Base-by-base conservation (phyloP, 768 basidiomycete species). In the Coprinopsis sp. region DNA sequence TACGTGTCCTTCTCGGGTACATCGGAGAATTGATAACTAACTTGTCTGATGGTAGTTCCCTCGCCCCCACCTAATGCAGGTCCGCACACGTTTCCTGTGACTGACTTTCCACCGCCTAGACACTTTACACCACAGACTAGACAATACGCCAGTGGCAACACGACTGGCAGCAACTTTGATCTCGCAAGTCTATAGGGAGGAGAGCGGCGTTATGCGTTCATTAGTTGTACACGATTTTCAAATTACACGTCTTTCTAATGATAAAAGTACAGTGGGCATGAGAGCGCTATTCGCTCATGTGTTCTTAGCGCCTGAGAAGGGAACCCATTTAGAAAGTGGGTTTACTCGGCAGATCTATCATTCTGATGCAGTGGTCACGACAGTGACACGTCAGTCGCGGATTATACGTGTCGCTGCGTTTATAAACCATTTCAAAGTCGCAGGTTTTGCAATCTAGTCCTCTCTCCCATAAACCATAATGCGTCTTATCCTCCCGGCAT, bases 21-120 rank as follows among this genome's bases (percentile, higher is more conserved):
- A 10, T 11, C 31, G 16, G 43, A 37, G 42, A 31, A 33, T 47
- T 29, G 31, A 37, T 49, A 22, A 50, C 39, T 55, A 36, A 59
- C 47, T 40, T 30, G 42, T 33, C 54, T 44, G 27, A 34, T 43
- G 37, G 37, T 33, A 76, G 75, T 76, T 22, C 72, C 71, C 22
- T 74, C 76, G 3, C 75, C 77, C 37, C 72, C 75, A 21, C 78
- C 87, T 2, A 78, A 72, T 45, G 77, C 74, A 33, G 87, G 87
- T 7, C 62, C 72, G 19, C 84, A 88, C 57, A 81, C 72, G 13
- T 92, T 90, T 59, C 87, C 87, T 6, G 76, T 82, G n/a, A 66
- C 70, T 12, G 87, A 82, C 41, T 90, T 91, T 59, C 90, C 90
- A 1, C 80, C 81, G 12, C 90, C 90, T 3, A 78, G 87, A 31